Percentiles rank a stretch among this genome's conserved stretches.
phyloP scores from a whole-genome alignment of 1,139 yeast genomes.

The Suhomyces atakaporum region DNA sequence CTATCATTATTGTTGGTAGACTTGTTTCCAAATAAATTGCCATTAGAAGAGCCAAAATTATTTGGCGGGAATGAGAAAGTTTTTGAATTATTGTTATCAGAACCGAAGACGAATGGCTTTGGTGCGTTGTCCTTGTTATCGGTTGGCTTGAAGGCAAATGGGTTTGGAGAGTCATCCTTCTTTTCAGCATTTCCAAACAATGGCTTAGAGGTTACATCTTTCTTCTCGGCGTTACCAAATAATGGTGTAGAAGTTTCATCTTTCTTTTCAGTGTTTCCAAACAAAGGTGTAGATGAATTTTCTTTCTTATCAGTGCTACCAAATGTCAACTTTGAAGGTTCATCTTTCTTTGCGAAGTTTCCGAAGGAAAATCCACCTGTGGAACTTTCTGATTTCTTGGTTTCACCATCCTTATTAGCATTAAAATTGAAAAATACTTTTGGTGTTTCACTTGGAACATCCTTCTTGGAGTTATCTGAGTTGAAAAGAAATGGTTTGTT shows the following conservation, averaged over 20 bases:
- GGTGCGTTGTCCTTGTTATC: constrained; percentile 10
- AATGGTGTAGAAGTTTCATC: constrained; percentile 9
- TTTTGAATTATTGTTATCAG: constrained; percentile 14
- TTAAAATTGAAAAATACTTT: constrained; percentile 9
- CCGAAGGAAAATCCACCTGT: constrained; percentile 2
- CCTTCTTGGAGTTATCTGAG: neutral
- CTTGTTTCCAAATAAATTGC: neutral
- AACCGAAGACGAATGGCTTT: constrained; percentile 16
- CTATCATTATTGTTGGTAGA: neutral
- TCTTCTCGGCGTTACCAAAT: constrained; percentile 8
- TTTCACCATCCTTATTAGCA: constrained; percentile 1
- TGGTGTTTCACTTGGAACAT: constrained; percentile 2
- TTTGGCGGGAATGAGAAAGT: constrained; percentile 11
- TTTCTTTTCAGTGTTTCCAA: neutral
- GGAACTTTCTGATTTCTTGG: neutral
- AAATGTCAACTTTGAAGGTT: constrained; percentile 5
- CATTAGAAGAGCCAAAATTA: neutral
- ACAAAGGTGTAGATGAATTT: constrained; percentile 5
- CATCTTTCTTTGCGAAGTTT: no score
- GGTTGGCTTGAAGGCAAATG: constrained; percentile 8
- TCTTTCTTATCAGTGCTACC: constrained; percentile 1
- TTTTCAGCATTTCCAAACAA: constrained; percentile 13
- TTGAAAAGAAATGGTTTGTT: neutral
- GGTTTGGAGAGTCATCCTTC: constrained; percentile 10
- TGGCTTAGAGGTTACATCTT: constrained; percentile 11